Conservation (phyloP, 805 yeast genomes). For the Kuraishia ogatae region DNA sequence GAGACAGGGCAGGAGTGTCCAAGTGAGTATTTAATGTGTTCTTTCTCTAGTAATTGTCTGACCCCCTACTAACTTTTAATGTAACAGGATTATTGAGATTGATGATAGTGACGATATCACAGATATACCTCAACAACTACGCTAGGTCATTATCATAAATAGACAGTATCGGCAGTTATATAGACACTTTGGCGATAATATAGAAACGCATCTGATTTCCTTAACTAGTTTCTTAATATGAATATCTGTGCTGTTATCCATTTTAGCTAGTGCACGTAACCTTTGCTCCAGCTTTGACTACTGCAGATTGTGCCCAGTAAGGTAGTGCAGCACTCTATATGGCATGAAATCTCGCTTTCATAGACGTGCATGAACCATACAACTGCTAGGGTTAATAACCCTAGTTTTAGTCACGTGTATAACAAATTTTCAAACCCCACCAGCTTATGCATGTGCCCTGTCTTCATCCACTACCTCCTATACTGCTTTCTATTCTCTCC, state of each 20-base stretch:
- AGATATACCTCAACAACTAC: conserved; percentile 33
- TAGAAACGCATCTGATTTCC: not conserved
- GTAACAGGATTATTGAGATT: conserved; percentile 44
- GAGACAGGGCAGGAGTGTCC: conserved; percentile 73
- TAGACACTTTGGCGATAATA: not conserved
- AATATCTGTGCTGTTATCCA: not conserved
- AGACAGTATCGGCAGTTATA: not conserved
- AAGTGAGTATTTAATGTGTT: conserved; percentile 13
- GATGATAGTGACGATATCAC: conserved; percentile 68
- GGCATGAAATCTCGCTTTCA: no score
- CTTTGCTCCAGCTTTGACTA: not conserved
- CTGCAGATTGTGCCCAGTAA: not conserved
- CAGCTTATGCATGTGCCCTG: not conserved
- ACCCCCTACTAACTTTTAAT: conserved; percentile 13
- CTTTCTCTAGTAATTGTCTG: not conserved
- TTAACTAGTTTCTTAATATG: no score
- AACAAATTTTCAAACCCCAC: not conserved
- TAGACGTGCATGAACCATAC: not conserved
- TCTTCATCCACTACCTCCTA: not conserved
- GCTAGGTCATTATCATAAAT: not conserved
- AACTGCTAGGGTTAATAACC: not conserved
- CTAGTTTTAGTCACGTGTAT: not conserved
- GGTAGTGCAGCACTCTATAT: not conserved
- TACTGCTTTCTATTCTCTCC: not conserved
- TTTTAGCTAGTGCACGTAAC: not conserved